These are phyloP conservation scores for Auxenochlorella pyrenoidosa DNA, from an alignment of 139 green algal genomes.

Conservation along the genomic window DNA sequence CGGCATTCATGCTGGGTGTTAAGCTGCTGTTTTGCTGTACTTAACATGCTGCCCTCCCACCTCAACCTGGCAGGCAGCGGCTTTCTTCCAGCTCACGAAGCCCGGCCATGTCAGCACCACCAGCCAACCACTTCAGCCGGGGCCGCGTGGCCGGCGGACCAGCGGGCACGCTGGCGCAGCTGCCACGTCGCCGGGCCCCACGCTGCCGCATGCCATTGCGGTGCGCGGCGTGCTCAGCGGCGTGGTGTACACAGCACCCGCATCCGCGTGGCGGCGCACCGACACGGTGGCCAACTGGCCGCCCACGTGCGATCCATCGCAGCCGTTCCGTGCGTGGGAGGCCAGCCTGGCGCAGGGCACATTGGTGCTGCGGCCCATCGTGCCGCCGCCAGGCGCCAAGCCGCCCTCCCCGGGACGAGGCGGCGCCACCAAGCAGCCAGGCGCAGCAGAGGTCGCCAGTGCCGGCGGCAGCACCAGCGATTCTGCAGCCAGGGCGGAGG, in stretches of 20 bases:
- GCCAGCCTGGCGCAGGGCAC: constrained; percentile 44
- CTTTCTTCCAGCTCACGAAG: constrained; percentile 34
- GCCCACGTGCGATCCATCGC: neutral
- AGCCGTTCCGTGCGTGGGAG: constrained; percentile 30
- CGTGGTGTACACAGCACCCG: constrained; percentile 44
- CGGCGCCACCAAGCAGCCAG: neutral
- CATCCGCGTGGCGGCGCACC: constrained; percentile 18
- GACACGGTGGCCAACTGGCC: constrained; percentile 40
- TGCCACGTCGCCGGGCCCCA: neutral
- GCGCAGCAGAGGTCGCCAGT: neutral
- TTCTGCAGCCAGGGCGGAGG: neutral
- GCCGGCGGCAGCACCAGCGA: neutral
- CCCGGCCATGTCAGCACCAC: neutral
- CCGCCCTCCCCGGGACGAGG: neutral
- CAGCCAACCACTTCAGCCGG: neutral
- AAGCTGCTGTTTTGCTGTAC: neutral
- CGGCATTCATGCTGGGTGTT: neutral
- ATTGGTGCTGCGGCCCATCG: constrained; percentile 33
- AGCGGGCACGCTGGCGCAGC: neutral
- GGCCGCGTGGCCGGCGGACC: neutral
- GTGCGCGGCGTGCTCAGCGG: constrained; percentile 36
- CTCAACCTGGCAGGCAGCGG: neutral
- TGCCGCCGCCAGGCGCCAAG: constrained; percentile 26
- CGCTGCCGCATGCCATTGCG: constrained; percentile 35
- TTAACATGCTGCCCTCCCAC: too few relatives aligned